phyloP scores from a whole-genome alignment of 1,284 basidiomycete species.

The Fomitopsis schrenkii region DNA sequence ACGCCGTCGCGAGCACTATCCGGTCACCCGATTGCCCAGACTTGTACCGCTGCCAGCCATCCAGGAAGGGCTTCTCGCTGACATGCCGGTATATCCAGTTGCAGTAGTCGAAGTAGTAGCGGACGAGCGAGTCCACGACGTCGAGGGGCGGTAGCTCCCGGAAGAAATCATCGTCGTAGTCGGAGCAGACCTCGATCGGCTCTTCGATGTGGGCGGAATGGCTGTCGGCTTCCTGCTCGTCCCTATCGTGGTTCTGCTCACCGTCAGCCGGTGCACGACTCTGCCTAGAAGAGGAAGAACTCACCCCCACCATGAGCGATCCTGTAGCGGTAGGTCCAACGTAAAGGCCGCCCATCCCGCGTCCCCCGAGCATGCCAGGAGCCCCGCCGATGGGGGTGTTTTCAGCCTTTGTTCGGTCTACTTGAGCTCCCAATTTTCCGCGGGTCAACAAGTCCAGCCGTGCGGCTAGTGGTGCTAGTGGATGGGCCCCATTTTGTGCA shows the following conservation, averaged over 20 bases:
- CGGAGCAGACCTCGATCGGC: slow-evolving; percentile 7
- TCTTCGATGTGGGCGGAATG: neutral
- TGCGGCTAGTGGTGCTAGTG: slow-evolving; percentile 2
- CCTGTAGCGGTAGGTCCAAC: neutral
- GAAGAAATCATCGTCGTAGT: slow-evolving; percentile 66
- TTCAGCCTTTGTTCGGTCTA: neutral
- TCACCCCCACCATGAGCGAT: neutral
- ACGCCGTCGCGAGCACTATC: slow-evolving; percentile 63
- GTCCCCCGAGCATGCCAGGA: neutral
- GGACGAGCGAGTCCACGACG: slow-evolving; percentile 65
- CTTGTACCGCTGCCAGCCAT: slow-evolving; percentile 71
- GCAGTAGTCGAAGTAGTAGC: slow-evolving; percentile 78
- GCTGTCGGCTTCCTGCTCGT: neutral
- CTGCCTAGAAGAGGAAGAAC: neutral
- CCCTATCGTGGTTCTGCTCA: slow-evolving; percentile 5
- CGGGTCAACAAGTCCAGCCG: neutral
- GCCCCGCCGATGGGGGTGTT: neutral
- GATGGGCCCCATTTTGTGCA: neutral
- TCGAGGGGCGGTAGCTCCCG: slow-evolving; percentile 57
- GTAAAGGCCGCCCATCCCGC: neutral
- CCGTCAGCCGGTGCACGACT: neutral
- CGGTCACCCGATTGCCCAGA: slow-evolving; percentile 59
- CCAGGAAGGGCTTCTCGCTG: slow-evolving; percentile 54
- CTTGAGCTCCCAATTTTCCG: neutral
- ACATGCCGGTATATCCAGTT: slow-evolving; percentile 81